Percentiles rank a stretch among this genome's conserved stretches.
These are phyloP conservation scores for Pythium vanterpoolii DNA, from an alignment of 352 stramenopile genomes.

Conservation along the genomic window DNA sequence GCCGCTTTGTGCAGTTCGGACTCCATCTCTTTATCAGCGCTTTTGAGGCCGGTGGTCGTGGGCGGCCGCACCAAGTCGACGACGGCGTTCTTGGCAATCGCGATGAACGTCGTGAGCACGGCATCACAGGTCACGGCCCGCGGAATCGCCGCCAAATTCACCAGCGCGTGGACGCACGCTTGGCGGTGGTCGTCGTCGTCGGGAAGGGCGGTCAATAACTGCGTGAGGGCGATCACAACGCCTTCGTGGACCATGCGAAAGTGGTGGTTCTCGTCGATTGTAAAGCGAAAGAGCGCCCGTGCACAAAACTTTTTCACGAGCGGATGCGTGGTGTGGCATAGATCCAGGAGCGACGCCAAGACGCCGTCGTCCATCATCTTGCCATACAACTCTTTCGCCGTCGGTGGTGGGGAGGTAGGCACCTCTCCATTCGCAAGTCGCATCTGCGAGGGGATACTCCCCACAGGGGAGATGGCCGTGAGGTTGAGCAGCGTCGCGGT, in stretches of 20 bases:
- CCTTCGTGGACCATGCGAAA: conserved; percentile 81
- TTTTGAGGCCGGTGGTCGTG: neutral
- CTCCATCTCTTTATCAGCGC: neutral
- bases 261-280: conserved; percentile 67
- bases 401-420: conserved; percentile 19
- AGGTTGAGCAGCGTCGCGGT: conserved; percentile 79
- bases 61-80: conserved; percentile 22
- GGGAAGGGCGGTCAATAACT: conserved; percentile 52
- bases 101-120: conserved; percentile 48
- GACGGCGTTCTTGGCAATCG: conserved; percentile 33
- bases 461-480: conserved; percentile 21
- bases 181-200: conserved; percentile 53
- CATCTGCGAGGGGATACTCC: neutral
- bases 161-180: conserved; percentile 60
- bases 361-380: conserved; percentile 78
- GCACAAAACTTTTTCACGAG: conserved; percentile 72
- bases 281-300: conserved; percentile 65
- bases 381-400: conserved; percentile 46
- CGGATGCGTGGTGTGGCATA: conserved; percentile 57
- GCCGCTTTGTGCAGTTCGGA: neutral
- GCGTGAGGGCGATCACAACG: conserved; percentile 53
- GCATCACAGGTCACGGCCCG: conserved; percentile 74
- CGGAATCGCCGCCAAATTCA: conserved; percentile 66
- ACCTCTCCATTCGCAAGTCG: neutral
- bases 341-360: conserved; percentile 52